These are phyloP conservation scores for Madurella mycetomatis DNA, from an alignment of 2,329 filamentous ascomycete species.

Conservation along the genomic window DNA sequence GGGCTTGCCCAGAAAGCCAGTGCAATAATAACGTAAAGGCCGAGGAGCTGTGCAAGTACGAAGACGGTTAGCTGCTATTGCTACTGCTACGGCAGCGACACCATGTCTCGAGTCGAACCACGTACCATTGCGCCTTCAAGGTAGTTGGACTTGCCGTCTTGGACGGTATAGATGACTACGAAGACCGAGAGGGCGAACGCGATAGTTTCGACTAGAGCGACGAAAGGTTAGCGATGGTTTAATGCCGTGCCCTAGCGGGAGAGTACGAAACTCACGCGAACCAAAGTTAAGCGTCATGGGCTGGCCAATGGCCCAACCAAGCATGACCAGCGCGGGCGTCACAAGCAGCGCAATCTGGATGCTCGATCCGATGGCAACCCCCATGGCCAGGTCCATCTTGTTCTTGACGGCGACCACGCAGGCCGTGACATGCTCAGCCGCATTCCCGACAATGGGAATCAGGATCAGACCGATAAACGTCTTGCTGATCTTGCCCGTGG, in stretches of 20 bases:
- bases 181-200: constrained; percentile 71
- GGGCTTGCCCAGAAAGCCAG: constrained; percentile 54
- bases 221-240: neutral
- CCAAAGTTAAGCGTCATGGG: constrained; percentile 79
- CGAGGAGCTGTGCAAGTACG: constrained; percentile 34
- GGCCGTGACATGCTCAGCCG: constrained; percentile 76
- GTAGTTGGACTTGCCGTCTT: constrained; percentile 81
- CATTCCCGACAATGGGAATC: constrained; percentile 76
- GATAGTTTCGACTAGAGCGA: constrained; percentile 61
- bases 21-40: constrained; percentile 56
- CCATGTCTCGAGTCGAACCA: neutral
- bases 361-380: constrained; percentile 75
- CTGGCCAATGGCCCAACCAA: constrained; percentile 69
- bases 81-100: neutral
- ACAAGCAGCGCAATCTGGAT: constrained; percentile 80
- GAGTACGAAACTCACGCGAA: constrained; percentile 43
- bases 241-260: neutral
- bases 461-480: constrained; percentile 77
- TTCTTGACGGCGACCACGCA: constrained; percentile 74
- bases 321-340: constrained; percentile 72
- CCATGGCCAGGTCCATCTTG: constrained; percentile 73
- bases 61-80: neutral
- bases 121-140: constrained; percentile 72
- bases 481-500: constrained; percentile 67
- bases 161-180: constrained; percentile 71